These are phyloP conservation scores for Pythium periplocum DNA, from an alignment of 352 stramenopile species.

Conservation along the genomic window DNA sequence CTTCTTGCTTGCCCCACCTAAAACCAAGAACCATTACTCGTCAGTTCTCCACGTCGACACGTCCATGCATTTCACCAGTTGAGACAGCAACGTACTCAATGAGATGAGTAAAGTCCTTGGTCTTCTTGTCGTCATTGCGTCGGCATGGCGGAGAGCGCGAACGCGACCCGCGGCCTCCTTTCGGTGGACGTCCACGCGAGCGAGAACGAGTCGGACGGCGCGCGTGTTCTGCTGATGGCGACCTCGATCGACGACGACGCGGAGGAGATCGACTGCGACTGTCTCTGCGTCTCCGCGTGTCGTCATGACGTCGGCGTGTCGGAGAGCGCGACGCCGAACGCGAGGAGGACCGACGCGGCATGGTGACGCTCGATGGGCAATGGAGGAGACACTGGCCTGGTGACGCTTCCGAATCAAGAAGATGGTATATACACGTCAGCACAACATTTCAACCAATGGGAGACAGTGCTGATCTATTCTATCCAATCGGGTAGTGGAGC, in stretches of 20 bases:
- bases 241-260: background rate
- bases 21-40: background rate
- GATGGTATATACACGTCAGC: no score
- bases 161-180: background rate
- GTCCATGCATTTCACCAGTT: background rate
- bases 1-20: conserved; percentile 74
- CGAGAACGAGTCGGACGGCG: background rate
- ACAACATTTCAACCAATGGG: no score
- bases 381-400: background rate
- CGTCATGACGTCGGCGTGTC: background rate
- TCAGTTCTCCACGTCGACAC: background rate
- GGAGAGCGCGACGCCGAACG: background rate
- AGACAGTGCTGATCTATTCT: no score
- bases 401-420: no score
- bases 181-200: no score
- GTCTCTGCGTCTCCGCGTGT: no score
- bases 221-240: background rate
- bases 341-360: background rate
- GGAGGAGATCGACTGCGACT: background rate
- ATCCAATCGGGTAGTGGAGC: no score
- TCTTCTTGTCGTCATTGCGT: conserved; percentile 29
- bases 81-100: conserved; percentile 30
- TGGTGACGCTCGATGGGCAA: background rate
- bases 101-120: conserved; percentile 47
- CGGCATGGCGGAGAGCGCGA: conserved; percentile 5